Evolutionary conservation across 345 rosid species (phyloP).

Genomic region (Eutrema yunnanense): DNA sequence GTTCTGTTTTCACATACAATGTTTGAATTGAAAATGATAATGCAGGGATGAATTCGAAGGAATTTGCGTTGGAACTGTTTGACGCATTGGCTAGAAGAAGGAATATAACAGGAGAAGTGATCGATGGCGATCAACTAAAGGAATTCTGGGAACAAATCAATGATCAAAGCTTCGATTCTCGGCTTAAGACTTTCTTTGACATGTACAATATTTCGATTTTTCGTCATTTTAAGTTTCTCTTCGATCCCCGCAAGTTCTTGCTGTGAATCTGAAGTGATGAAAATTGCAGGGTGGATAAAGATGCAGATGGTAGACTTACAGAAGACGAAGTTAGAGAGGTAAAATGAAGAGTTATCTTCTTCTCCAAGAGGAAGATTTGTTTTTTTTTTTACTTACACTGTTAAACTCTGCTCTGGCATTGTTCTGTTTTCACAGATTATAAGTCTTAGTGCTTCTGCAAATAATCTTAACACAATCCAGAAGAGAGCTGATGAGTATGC

Average conservation of each 20-base stretch:
- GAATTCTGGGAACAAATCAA: slow-evolving; percentile 82
- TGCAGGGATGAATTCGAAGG: slow-evolving; percentile 71
- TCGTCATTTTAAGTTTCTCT: neutral
- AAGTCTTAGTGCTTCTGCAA: slow-evolving; percentile 73
- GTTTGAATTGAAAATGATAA: neutral
- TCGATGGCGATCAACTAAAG: slow-evolving; percentile 39
- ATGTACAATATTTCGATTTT: slow-evolving; percentile 31
- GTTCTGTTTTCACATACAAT: too few species aligned
- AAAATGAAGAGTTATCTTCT: neutral
- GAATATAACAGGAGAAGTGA: slow-evolving; percentile 45
- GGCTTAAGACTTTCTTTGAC: slow-evolving; percentile 75
- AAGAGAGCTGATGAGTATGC: slow-evolving; percentile 80
- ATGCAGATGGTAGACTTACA: slow-evolving; percentile 77
- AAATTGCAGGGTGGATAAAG: slow-evolving; percentile 74
- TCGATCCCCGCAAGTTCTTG: neutral
- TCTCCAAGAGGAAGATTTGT: neutral
- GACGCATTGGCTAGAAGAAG: slow-evolving; percentile 58
- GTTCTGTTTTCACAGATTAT: slow-evolving; percentile 45
- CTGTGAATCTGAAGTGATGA: neutral
- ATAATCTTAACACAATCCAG: slow-evolving; percentile 55
- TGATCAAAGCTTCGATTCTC: slow-evolving; percentile 66
- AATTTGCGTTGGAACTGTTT: slow-evolving; percentile 63
- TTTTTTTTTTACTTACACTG: neutral
- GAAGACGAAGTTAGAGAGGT: slow-evolving; percentile 77
- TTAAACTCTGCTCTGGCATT: neutral